Evolutionary conservation across 129 eudicot genomes (phyloP).

Genomic region (Ambrosia trifida): DNA sequence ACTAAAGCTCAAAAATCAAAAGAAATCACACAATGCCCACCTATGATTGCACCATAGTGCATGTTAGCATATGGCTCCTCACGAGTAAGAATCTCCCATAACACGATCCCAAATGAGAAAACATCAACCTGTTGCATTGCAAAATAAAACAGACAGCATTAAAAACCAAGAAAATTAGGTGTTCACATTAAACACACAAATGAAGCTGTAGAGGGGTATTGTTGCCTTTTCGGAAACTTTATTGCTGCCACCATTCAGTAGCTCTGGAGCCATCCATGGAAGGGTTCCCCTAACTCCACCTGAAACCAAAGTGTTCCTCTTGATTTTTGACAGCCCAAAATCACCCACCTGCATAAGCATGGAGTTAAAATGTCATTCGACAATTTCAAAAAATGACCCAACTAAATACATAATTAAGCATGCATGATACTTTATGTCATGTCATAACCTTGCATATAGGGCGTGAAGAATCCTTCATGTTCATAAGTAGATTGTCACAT

Average conservation of each 20-base stretch:
- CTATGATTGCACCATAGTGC: slow-evolving; percentile 98
- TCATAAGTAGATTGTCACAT: slow-evolving; percentile 92
- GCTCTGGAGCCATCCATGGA: slow-evolving; percentile 99
- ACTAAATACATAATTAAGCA: not conserved
- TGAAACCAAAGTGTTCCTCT: slow-evolving; percentile 90
- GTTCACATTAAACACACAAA: not conserved
- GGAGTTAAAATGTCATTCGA: slow-evolving; percentile 20
- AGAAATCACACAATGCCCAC: slow-evolving; percentile 38
- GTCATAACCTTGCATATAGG: slow-evolving; percentile 91
- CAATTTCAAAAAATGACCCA: not conserved
- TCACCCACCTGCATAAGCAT: slow-evolving; percentile 71
- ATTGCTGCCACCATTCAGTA: slow-evolving; percentile 85
- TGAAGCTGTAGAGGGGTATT: slow-evolving; percentile 10
- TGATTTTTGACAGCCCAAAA: slow-evolving; percentile 89
- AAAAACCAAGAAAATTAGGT: not conserved
- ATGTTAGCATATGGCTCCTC: slow-evolving; percentile 97
- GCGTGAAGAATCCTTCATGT: slow-evolving; percentile 86
- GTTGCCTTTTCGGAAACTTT: slow-evolving; percentile 92
- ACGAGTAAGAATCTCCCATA: slow-evolving; percentile 98
- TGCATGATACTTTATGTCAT: not conserved
- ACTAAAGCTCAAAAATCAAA: slow-evolving; percentile 11
- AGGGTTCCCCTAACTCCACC: slow-evolving; percentile 98
- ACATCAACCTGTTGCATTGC: slow-evolving; percentile 75
- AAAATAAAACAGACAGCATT: not conserved
- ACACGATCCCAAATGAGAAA: slow-evolving; percentile 89